phyloP scores from a whole-genome alignment of 1,284 basidiomycete genomes.

The Mycena sp. region DNA sequence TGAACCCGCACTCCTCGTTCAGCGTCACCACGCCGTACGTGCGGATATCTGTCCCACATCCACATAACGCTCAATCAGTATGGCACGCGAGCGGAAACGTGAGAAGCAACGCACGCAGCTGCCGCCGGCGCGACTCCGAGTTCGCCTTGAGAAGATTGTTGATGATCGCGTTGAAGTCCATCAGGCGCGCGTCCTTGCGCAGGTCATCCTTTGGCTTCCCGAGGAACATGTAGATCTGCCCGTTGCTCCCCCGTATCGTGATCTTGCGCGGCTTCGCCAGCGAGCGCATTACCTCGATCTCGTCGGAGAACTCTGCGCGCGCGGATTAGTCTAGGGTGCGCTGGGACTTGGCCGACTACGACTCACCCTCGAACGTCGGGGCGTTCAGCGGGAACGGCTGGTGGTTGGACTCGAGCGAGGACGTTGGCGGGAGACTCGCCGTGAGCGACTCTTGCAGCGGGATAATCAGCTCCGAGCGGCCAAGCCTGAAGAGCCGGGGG shows the following conservation, averaged over 20 bases:
- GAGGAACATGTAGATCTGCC: conserved; percentile 89
- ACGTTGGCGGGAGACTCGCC: conserved; percentile 84
- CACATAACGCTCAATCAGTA: neutral
- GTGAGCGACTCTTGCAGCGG: conserved; percentile 95
- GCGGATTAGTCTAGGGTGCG: neutral
- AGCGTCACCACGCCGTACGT: conserved; percentile 97
- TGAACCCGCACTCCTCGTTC: conserved; percentile 97
- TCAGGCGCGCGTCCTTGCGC: conserved; percentile 95
- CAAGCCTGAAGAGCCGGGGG: conserved; percentile 64
- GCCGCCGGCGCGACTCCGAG: conserved; percentile 90
- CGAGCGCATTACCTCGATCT: conserved; percentile 93
- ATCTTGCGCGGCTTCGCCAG: conserved; percentile 95
- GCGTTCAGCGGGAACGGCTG: conserved; percentile 85
- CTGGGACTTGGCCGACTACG: too few species aligned
- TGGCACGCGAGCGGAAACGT: neutral
- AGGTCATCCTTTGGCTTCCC: conserved; percentile 99
- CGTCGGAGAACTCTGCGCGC: conserved; percentile 76
- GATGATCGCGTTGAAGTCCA: conserved; percentile 99
- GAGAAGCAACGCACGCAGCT: conserved; percentile 72
- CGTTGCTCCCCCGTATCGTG: conserved; percentile 86
- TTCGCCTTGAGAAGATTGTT: conserved; percentile 96
- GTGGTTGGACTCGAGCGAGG: conserved; percentile 66
- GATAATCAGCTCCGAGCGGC: conserved; percentile 80
- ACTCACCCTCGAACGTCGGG: conserved; percentile 81
- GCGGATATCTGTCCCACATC: conserved; percentile 82